phyloP scores from a whole-genome alignment of 306 rosid genomes.

The Morella rubra region DNA sequence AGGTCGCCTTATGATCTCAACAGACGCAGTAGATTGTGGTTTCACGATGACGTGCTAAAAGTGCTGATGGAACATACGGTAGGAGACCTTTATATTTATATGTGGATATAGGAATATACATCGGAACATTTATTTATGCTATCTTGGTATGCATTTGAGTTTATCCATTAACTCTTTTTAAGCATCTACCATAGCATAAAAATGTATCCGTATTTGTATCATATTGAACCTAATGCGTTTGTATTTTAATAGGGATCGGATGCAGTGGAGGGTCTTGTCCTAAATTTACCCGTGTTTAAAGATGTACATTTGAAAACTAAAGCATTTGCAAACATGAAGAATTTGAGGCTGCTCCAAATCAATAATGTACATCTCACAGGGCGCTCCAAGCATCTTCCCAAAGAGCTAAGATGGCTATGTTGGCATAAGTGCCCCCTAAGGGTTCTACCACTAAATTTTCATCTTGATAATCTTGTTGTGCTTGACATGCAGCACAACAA shows the following conservation, averaged over 20 bases:
- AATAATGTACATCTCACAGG: background rate
- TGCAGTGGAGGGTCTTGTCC: background rate
- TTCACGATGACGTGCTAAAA: background rate
- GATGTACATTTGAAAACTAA: background rate
- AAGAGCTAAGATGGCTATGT: background rate
- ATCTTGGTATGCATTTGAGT: background rate
- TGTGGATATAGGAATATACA: background rate
- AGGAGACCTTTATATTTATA: background rate
- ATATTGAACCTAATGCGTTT: background rate
- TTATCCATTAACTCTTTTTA: no score
- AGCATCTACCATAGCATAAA: no score
- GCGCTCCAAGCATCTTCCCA: background rate
- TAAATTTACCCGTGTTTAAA: background rate
- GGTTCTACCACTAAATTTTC: background rate
- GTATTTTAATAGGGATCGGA: background rate
- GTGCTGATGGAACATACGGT: background rate
- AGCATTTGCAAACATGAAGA: background rate
- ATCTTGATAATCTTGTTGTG: background rate
- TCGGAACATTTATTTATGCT: background rate
- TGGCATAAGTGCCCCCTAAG: background rate
- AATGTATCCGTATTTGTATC: no score
- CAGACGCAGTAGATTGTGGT: constrained; percentile 28
- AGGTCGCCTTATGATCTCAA: constrained; percentile 2
- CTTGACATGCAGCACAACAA: background rate
- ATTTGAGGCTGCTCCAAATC: background rate